Conservation (phyloP, 805 yeast species). For the Teunomyces stri region DNA sequence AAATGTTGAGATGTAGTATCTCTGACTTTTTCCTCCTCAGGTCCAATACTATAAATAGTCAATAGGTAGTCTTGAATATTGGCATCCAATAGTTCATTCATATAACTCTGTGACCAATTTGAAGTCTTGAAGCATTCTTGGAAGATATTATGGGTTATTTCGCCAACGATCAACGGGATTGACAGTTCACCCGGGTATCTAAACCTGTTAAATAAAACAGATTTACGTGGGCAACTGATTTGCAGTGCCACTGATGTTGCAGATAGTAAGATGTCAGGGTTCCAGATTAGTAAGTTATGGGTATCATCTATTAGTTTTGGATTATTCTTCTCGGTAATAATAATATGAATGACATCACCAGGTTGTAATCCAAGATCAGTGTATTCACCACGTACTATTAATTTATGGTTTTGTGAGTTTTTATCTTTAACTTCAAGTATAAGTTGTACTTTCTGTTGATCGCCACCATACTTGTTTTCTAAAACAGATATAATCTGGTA, state of each 20-base stretch:
- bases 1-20: conserved; percentile 46
- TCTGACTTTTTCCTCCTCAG: conserved; percentile 43
- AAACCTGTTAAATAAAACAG: conserved; percentile 58
- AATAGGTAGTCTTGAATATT: conserved; percentile 44
- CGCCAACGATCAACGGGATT: conserved; percentile 74
- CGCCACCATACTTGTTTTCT: conserved; percentile 26
- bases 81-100: conserved; percentile 37
- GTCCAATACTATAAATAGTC: conserved; percentile 55
- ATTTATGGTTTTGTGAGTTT: conserved; percentile 28
- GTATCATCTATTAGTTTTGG: conserved; percentile 52
- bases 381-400: conserved; percentile 65
- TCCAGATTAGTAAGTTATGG: conserved; percentile 66
- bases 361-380: conserved; percentile 44
- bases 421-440: conserved; percentile 51
- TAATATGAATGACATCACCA: conserved; percentile 61
- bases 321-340: conserved; percentile 42
- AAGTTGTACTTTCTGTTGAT: conserved; percentile 41
- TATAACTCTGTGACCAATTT: conserved; percentile 35
- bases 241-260: conserved; percentile 83
- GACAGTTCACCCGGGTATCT: conserved; percentile 63
- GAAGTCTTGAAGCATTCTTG: conserved; percentile 51
- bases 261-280: conserved; percentile 79
- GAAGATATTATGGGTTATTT: conserved; percentile 73
- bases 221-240: conserved; percentile 66
- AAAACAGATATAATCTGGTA: conserved; percentile 42